Conservation (phyloP, 805 yeast species). For the Candida succiphila region DNA sequence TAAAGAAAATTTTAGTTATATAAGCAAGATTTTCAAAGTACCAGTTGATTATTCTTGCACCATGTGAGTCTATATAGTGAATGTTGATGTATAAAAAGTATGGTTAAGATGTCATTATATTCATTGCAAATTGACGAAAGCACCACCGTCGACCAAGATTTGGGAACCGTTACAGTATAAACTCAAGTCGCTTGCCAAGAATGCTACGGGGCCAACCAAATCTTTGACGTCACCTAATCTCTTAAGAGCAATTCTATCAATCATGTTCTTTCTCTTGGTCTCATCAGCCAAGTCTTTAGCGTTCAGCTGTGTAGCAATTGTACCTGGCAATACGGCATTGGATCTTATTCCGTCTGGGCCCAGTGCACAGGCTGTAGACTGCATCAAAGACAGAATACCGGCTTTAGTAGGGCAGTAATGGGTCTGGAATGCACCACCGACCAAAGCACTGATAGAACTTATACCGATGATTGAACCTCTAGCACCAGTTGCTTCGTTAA, state of each 20-base stretch:
- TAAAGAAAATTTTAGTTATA: background rate
- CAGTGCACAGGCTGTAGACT: slow-evolving; percentile 32
- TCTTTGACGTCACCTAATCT: slow-evolving; percentile 28
- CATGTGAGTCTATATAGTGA: no score
- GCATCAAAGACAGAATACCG: slow-evolving; percentile 34
- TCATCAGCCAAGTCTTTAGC: slow-evolving; percentile 30
- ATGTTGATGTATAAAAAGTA: no score
- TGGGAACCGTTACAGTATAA: slow-evolving; percentile 31
- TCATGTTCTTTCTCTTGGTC: slow-evolving; percentile 26
- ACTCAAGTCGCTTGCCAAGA: slow-evolving; percentile 28
- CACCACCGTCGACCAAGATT: slow-evolving; percentile 34
- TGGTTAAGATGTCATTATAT: no score
- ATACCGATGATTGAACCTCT: slow-evolving; percentile 39
- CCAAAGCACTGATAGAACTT: slow-evolving; percentile 31
- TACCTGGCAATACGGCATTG: slow-evolving; percentile 36
- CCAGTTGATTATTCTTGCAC: no score
- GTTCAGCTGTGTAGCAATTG: slow-evolving; percentile 31
- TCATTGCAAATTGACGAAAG: slow-evolving; percentile 38
- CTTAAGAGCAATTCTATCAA: slow-evolving; percentile 28
- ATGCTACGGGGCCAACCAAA: slow-evolving; percentile 32
- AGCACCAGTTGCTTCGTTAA: slow-evolving; percentile 17
- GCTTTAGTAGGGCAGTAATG: slow-evolving; percentile 41
- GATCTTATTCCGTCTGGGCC: slow-evolving; percentile 33
- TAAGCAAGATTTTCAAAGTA: no score
- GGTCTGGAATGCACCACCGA: slow-evolving; percentile 35